phyloP scores from a whole-genome alignment of 176 grass and related monocot species.

The Canna indica region DNA sequence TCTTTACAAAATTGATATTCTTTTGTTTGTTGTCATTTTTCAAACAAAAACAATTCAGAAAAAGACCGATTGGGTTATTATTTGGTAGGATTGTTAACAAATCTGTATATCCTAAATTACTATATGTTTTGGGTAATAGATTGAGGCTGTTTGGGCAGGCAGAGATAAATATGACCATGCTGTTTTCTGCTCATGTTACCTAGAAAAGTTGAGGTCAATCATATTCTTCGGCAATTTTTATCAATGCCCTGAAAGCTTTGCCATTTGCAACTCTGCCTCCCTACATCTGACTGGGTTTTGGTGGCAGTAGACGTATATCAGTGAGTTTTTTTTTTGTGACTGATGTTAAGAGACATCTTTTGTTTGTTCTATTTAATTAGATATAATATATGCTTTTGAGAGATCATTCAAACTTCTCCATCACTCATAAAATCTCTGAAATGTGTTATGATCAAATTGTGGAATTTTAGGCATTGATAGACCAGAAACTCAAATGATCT shows the following conservation, averaged over 20 bases:
- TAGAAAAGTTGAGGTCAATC: background rate
- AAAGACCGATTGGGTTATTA: background rate
- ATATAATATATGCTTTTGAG: background rate
- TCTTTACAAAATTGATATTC: background rate
- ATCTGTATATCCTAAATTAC: background rate
- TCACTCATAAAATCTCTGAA: background rate
- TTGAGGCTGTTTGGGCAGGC: background rate
- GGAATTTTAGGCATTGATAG: background rate
- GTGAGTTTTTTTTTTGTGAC: background rate
- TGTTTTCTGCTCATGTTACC: background rate
- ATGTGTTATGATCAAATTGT: too few relatives aligned
- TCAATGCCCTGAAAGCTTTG: background rate
- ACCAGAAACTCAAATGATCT: background rate
- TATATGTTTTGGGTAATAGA: background rate
- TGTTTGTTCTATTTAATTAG: background rate
- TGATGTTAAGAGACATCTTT: background rate
- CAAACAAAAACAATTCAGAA: background rate
- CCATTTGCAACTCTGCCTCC: background rate
- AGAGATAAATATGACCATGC: background rate
- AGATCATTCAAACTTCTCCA: background rate
- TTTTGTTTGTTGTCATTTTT: slow-evolving; percentile 2
- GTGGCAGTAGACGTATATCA: background rate
- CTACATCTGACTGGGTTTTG: background rate
- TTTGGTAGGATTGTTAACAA: slow-evolving; percentile 4
- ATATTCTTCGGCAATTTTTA: background rate